These are phyloP conservation scores for Suillus discolor DNA, from an alignment of 768 basidiomycete genomes.

Conservation along the genomic window DNA sequence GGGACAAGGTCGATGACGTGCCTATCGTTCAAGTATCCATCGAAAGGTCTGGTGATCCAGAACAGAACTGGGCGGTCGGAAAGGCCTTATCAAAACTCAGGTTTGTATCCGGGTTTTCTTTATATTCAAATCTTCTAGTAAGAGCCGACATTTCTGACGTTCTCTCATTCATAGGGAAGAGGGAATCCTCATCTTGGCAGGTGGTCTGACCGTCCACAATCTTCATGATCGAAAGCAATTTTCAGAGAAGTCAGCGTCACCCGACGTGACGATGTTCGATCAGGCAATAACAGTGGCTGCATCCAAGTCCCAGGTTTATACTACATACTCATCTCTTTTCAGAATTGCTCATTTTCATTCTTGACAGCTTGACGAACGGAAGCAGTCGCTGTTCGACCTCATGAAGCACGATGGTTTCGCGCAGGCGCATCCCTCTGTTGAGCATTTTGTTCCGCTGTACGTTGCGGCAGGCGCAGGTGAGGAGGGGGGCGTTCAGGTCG, in stretches of 20 bases:
- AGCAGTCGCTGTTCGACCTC: slow-evolving; percentile 56
- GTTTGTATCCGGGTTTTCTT: slow-evolving; percentile 33
- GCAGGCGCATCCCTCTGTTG: slow-evolving; percentile 70
- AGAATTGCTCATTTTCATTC: background rate
- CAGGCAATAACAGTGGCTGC: slow-evolving; percentile 60
- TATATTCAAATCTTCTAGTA: background rate
- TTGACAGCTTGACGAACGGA: slow-evolving; percentile 50
- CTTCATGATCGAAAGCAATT: slow-evolving; percentile 56
- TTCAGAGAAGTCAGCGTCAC: slow-evolving; percentile 48
- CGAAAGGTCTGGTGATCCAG: slow-evolving; percentile 58
- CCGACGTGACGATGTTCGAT: slow-evolving; percentile 57
- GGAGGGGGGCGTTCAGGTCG: slow-evolving; percentile 48
- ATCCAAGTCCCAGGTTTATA: slow-evolving; percentile 49
- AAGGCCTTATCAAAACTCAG: slow-evolving; percentile 60
- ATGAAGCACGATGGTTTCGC: slow-evolving; percentile 64
- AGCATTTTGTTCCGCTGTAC: slow-evolving; percentile 83
- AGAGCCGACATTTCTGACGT: slow-evolving; percentile 2
- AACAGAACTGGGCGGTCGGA: slow-evolving; percentile 66
- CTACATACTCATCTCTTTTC: background rate
- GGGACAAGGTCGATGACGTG: slow-evolving; percentile 57
- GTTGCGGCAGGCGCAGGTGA: slow-evolving; percentile 76
- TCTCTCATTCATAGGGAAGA: slow-evolving; percentile 47
- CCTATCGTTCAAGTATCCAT: slow-evolving; percentile 77
- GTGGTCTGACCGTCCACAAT: slow-evolving; percentile 72
- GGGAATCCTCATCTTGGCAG: slow-evolving; percentile 68